A percentile compares a stretch with the other conserved stretches of the same genome.
phyloP scores from a whole-genome alignment of 345 rosid genomes.

The Balakata baccata region DNA sequence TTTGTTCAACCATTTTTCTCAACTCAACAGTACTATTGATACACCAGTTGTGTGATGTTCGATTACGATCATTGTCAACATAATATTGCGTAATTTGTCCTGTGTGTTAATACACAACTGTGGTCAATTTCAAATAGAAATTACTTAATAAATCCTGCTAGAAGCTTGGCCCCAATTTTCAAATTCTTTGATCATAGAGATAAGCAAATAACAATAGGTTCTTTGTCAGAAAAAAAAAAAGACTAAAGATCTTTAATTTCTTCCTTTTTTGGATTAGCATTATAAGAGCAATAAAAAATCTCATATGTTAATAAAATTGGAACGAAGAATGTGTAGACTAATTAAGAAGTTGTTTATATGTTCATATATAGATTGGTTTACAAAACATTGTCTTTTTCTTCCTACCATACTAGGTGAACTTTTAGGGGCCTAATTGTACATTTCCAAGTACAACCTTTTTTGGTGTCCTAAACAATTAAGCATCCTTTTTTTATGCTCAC shows the following conservation, averaged over 20 bases:
- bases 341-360: neutral
- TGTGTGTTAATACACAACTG: neutral
- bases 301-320: neutral
- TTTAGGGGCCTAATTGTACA: neutral
- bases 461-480: neutral
- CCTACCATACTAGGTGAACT: neutral
- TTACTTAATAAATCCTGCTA: neutral
- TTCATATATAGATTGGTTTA: neutral
- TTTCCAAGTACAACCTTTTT: neutral
- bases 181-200: neutral
- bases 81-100: neutral
- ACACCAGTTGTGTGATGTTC: neutral
- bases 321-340: neutral
- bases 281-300: neutral
- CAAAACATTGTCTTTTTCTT: neutral
- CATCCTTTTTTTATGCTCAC: neutral
- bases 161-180: neutral
- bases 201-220: neutral
- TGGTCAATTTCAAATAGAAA: constrained; percentile 1
- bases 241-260: neutral
- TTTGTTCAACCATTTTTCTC: neutral
- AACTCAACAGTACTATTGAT: neutral
- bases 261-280: neutral
- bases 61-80: neutral
- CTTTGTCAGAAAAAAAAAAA: neutral